Conservation (phyloP, 1,139 yeast species). For the Wickerhamomyces sp. region DNA sequence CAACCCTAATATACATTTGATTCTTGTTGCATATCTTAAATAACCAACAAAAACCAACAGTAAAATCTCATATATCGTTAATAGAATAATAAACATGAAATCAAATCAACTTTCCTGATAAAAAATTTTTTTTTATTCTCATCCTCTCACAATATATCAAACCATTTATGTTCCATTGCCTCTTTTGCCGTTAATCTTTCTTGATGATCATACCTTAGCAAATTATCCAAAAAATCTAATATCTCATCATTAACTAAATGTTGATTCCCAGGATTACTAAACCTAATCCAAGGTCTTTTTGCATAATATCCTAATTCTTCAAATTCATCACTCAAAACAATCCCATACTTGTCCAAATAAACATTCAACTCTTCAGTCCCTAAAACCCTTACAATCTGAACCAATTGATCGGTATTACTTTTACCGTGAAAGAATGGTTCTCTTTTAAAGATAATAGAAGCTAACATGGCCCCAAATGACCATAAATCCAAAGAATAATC, state of each 20-base stretch:
- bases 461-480: conserved; percentile 80
- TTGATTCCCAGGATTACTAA: conserved; percentile 46
- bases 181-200: conserved; percentile 72
- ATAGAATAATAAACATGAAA: too few relatives aligned
- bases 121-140: conserved; percentile 9
- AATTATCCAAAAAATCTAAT: conserved; percentile 59
- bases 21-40: too few relatives aligned
- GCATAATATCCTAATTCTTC: conserved; percentile 65
- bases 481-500: conserved; percentile 77
- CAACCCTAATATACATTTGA: too few relatives aligned
- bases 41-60: too few relatives aligned
- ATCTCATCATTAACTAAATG: conserved; percentile 57
- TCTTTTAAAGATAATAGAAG: conserved; percentile 68
- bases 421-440: conserved; percentile 80
- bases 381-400: conserved; percentile 69
- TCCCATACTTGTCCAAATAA: conserved; percentile 57
- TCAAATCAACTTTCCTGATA: not conserved
- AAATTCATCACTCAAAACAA: conserved; percentile 59
- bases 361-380: conserved; percentile 65
- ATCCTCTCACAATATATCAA: conserved; percentile 22
- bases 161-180: conserved; percentile 61
- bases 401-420: conserved; percentile 74
- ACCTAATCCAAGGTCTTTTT: conserved; percentile 63
- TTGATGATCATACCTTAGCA: conserved; percentile 68
- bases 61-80: too few relatives aligned